Percentiles rank a stretch among this genome's conserved stretches.
These are phyloP conservation scores for Solanum bulbocastanum DNA, from an alignment of 257 asterid species.

Conservation along the genomic window DNA sequence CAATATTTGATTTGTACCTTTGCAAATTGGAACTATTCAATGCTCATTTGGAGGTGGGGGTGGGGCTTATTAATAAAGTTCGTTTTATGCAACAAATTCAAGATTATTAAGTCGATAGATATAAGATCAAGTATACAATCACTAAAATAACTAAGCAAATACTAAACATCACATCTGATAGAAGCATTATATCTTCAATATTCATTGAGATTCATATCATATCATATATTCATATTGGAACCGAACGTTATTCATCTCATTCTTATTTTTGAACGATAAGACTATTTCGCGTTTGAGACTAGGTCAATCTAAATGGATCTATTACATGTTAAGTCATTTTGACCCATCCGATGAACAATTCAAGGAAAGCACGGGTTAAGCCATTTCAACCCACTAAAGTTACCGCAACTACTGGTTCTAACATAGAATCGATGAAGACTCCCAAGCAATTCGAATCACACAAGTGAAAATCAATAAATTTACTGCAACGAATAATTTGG, in stretches of 20 bases:
- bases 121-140: too few species aligned
- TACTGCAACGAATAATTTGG: too few species aligned
- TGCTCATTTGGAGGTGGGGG: not conserved
- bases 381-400: not conserved
- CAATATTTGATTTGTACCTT: not conserved
- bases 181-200: too few species aligned
- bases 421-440: too few species aligned
- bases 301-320: not conserved
- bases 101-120: not conserved
- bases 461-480: too few species aligned
- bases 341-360: not conserved
- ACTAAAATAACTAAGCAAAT: not conserved
- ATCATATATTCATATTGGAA: not conserved
- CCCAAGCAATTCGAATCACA: too few species aligned
- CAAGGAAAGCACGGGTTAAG: not conserved
- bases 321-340: not conserved
- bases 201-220: not conserved
- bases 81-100: not conserved
- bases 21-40: not conserved
- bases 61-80: not conserved
- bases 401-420: not conserved
- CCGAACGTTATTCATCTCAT: not conserved
- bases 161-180: not conserved
- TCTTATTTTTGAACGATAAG: too few species aligned
- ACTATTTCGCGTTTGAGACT: too few species aligned